A percentile compares a stretch with the other conserved stretches of the same genome.
phyloP scores from a whole-genome alignment of 2,329 filamentous ascomycete genomes.

The Scedosporium aurantiacum region DNA sequence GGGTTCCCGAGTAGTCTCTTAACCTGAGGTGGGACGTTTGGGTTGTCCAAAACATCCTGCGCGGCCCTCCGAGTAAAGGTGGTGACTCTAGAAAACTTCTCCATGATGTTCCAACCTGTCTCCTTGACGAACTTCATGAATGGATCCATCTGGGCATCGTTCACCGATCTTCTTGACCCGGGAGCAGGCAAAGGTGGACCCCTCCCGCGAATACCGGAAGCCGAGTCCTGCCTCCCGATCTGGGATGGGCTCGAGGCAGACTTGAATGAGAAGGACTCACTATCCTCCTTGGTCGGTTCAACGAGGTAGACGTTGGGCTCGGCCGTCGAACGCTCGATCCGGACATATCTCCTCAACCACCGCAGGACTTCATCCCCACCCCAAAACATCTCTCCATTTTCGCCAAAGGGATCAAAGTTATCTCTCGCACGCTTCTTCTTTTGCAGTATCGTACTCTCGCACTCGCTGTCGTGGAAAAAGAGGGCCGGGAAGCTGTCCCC shows the following conservation, averaged over 20 bases:
- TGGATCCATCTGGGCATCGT: constrained; percentile 76
- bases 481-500: constrained; percentile 91
- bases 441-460: constrained; percentile 87
- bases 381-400: constrained; percentile 85
- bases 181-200: constrained; percentile 23
- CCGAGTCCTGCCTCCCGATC: constrained; percentile 29
- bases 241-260: constrained; percentile 35
- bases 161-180: constrained; percentile 22
- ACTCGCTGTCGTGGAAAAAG: constrained; percentile 97
- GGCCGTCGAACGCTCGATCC: constrained; percentile 69
- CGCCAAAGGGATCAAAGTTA: constrained; percentile 82
- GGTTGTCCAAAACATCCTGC: constrained; percentile 84
- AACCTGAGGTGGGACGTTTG: constrained; percentile 80
- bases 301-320: constrained; percentile 89
- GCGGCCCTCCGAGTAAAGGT: constrained; percentile 89
- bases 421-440: constrained; percentile 78
- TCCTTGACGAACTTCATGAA: constrained; percentile 91
- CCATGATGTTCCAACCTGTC: constrained; percentile 89
- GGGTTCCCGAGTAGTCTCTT: constrained; percentile 76
- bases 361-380: constrained; percentile 89
- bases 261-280: constrained; percentile 63
- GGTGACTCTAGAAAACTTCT: constrained; percentile 94
- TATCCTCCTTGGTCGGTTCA: constrained; percentile 77
- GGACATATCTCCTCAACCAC: constrained; percentile 79
- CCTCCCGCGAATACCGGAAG: constrained; percentile 17